Base-by-base conservation (phyloP, 768 basidiomycete species). In the Kwoniella heveanensis region DNA sequence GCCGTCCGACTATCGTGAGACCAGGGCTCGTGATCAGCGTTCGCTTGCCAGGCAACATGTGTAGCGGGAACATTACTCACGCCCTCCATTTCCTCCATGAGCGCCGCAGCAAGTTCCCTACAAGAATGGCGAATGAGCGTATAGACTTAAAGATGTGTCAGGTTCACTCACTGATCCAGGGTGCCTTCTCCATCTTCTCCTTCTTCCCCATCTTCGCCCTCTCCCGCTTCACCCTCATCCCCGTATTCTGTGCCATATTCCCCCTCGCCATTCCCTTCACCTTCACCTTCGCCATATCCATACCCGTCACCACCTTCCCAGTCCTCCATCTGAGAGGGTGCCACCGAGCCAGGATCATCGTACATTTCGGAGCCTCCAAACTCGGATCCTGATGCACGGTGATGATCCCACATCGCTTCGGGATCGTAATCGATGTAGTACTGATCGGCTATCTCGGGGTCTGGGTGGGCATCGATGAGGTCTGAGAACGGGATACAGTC, bases 371-470 rank as follows among this genome's bases (percentile, higher is more conserved):
- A 71, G 17, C 70, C 72, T 19, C 70, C 74, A 30, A 62, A 69
- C 48, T 73, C 74, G 21, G 66, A 66, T 19, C 74, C 69, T 9
- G 65, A 67, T n/a, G 58, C 60, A 15, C 54, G 59, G 17, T 62
- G 62, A 21, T 63, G 30, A 12, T 67, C 54, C 62, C 64, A 65
- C 0, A 48, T 30, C 0, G 66, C 70, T 36, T 72, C 61, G 2
- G 70, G 72, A 36, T 76, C 72, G 37, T 70, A 76, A 25, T 76
- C 64, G 26, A 67, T 63, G 44, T 76, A 76, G 37, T 68, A 73
- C 19, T 54, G 54, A 50, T 76, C 74, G 4, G 72, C 65, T 12
- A 69, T 51, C 24, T 76, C 72, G 2, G 70, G 70, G 61, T 73
- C 70, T 10, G 68, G 70, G 39, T 67, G 62, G 8, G 64, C 64